phyloP scores from a whole-genome alignment of 2,329 filamentous ascomycete genomes.

The Penicillium glabrum region DNA sequence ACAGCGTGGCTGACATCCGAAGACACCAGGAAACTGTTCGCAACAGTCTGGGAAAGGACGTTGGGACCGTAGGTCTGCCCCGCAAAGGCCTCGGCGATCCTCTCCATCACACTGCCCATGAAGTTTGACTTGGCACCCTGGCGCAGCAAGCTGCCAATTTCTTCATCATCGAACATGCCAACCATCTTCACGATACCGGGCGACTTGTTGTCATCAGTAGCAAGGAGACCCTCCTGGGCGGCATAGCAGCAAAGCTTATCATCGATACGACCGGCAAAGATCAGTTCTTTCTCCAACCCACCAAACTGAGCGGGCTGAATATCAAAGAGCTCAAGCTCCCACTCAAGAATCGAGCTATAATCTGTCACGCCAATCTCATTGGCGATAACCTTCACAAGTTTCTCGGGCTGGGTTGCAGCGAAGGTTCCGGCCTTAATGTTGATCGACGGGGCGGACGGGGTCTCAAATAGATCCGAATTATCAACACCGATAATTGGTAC shows the following conservation, averaged over 20 bases:
- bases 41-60: conserved; percentile 77
- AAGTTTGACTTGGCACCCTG: conserved; percentile 92
- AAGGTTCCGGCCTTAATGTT: conserved; percentile 63
- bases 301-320: conserved; percentile 79
- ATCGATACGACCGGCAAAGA: conserved; percentile 92
- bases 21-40: conserved; percentile 87
- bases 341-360: conserved; percentile 78
- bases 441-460: conserved; percentile 33
- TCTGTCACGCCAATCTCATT: conserved; percentile 72
- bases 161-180: conserved; percentile 95
- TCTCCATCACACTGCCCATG: conserved; percentile 75
- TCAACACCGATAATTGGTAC: conserved; percentile 92
- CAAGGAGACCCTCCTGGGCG: conserved; percentile 78
- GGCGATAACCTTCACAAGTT: conserved; percentile 79
- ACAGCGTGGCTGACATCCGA: conserved; percentile 93
- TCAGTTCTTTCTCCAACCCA: conserved; percentile 87
- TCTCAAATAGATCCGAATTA: conserved; percentile 57
- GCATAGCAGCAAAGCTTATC: conserved; percentile 97
- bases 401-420: conserved; percentile 77
- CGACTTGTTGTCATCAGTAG: conserved; percentile 55
- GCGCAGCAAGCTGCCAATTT: conserved; percentile 86
- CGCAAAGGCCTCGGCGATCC: conserved; percentile 67
- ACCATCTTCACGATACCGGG: conserved; percentile 77
- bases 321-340: conserved; percentile 96
- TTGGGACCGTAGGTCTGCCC: conserved; percentile 47